These are phyloP conservation scores for Komagataella ulmi DNA, from an alignment of 805 yeast genomes.

Conservation along the genomic window DNA sequence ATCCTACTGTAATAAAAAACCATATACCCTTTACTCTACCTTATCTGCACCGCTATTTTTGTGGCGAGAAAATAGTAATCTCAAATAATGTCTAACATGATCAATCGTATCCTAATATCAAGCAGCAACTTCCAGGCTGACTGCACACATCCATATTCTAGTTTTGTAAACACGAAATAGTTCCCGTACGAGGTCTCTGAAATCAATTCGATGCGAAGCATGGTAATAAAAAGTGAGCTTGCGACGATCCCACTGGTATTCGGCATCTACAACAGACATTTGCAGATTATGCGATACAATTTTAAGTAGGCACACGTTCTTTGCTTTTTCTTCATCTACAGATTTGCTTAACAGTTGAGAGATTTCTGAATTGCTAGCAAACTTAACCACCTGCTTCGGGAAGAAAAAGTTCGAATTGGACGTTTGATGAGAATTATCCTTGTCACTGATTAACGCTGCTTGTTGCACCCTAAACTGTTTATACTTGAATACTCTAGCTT, in stretches of 20 bases:
- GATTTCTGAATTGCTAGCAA: conserved; percentile 51
- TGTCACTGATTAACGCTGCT: conserved; percentile 31
- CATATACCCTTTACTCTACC: background rate
- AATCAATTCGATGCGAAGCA: conserved; percentile 56
- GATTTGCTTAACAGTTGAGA: conserved; percentile 42
- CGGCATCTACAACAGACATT: conserved; percentile 64
- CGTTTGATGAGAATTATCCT: background rate
- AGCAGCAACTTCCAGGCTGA: conserved; percentile 11
- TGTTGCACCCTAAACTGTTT: conserved; percentile 62
- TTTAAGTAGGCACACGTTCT: conserved; percentile 43
- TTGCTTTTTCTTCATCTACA: conserved; percentile 60
- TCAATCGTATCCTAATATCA: background rate
- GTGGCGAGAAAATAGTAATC: too few relatives aligned
- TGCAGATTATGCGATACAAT: conserved; percentile 33
- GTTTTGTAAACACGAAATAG: conserved; percentile 66
- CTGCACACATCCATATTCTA: conserved; percentile 83
- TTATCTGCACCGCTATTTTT: background rate
- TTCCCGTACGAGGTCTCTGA: conserved; percentile 65
- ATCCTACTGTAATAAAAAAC: background rate
- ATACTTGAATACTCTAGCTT: conserved; percentile 54
- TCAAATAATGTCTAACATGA: background rate
- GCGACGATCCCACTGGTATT: conserved; percentile 76
- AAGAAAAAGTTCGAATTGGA: conserved; percentile 37
- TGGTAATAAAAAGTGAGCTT: conserved; percentile 66
- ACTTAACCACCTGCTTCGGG: conserved; percentile 55